Evolutionary conservation across 2,329 filamentous ascomycete genomes (phyloP), one percentile per base, ranked within the genome.

Genomic region (Pyricularia grisea): DNA sequence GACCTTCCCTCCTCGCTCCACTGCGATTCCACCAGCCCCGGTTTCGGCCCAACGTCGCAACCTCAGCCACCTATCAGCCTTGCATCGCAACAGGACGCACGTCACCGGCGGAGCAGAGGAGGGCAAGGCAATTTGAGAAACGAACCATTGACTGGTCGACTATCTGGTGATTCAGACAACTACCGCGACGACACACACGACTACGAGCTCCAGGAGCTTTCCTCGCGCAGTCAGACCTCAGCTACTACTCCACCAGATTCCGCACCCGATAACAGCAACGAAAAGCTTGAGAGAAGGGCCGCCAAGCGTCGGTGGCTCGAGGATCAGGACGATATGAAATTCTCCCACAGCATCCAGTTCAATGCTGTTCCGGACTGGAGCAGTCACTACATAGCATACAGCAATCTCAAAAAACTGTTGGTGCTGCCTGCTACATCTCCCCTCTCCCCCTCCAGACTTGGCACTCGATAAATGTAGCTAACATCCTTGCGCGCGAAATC

Each of bases 321-420:
- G 74, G 84, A 89, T 74, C 87, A 84, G 73, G 89, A 91, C 88
- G 92, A 93, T 77, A 99, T 99, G 95, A 98, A 98, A 90, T 99
- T 99, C 85, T 98, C 94, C 23, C 95, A 99, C 79, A 98, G 94
- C 81, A 90, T 99, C 75, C 95, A 99, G 84, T 99, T 99, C 83
- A 99, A 99, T 83, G 94, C 95, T 72, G 95, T 99, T 74, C 95
- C 95, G n/a, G 95, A 99, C 81, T 99, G 95, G 95, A 97, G 93
- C 83, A 94, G 90, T 75, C 89, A 98, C 80, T 99, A 99, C 80
- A 96, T 99, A 77, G 92, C 94, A 71, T 99, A 99, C 81, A 97
- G 94, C 82, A 98, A 97, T 77, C 87, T 99, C 74, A 99, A 99
- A 85, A 99, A 99, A 84, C 87, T 97, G 93, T 96, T 79, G 76